phyloP scores from a whole-genome alignment of 805 yeast genomes.

The Wickerhamomyces xylosicus region DNA sequence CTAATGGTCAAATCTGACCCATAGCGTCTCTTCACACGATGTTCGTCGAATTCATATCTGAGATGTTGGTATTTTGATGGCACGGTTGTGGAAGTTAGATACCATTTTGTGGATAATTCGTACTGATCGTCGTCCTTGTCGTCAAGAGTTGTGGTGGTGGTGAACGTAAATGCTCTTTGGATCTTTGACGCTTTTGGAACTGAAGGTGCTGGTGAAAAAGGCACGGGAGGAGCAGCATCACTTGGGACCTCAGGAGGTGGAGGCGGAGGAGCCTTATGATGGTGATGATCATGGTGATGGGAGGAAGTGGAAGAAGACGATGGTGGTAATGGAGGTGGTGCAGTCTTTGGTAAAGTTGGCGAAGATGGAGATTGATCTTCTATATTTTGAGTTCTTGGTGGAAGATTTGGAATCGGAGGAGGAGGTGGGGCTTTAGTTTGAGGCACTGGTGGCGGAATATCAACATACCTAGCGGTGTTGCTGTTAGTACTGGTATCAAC shows the following conservation, averaged over 20 bases:
- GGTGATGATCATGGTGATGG: conserved; percentile 1
- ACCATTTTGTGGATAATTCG: too few relatives aligned
- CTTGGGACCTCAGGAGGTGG: background rate
- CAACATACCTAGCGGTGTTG: background rate
- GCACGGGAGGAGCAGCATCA: background rate
- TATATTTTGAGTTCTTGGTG: conserved; percentile 14
- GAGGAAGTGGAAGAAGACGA: conserved; percentile 3
- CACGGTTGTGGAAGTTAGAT: too few relatives aligned
- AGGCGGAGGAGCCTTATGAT: conserved; percentile 3
- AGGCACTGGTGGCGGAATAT: too few relatives aligned
- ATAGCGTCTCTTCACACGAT: too few relatives aligned
- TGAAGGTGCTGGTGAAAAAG: conserved; percentile 1
- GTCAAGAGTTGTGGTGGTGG: too few relatives aligned
- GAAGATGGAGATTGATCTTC: conserved; percentile 12
- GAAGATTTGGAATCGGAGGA: conserved; percentile 1
- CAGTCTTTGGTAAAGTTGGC: conserved; percentile 11
- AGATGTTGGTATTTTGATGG: too few relatives aligned
- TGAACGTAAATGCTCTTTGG: too few relatives aligned
- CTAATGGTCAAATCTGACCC: too few relatives aligned
- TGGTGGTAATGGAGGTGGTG: conserved; percentile 8
- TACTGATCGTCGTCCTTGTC: too few relatives aligned
- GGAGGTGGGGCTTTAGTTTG: conserved; percentile 3
- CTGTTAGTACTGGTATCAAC: conserved; percentile 1
- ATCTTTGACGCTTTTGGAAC: background rate
- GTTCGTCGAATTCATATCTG: too few relatives aligned